Percentiles rank a stretch among this genome's conserved stretches.
Conservation (phyloP, 352 stramenopile species). For the Pythium utonaiense region DNA sequence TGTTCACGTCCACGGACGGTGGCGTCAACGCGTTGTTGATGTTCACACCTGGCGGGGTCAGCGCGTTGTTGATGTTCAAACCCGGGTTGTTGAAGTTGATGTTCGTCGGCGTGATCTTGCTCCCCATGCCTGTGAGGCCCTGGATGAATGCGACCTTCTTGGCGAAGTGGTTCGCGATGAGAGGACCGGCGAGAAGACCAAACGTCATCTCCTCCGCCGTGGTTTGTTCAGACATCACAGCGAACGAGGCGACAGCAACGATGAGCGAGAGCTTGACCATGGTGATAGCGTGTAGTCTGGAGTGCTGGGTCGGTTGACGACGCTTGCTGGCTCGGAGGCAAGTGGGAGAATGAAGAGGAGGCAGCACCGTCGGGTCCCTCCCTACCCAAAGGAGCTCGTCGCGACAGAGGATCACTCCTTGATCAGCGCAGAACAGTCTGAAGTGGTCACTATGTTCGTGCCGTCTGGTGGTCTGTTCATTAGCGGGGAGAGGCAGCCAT, state of each 20-base stretch:
- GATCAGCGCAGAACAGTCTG: background rate
- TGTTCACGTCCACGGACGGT: conserved; percentile 4
- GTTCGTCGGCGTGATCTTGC: background rate
- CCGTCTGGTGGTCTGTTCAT: background rate
- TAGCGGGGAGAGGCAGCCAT: background rate
- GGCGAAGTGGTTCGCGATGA: conserved; percentile 8
- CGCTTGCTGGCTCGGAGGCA: background rate
- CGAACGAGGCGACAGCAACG: background rate
- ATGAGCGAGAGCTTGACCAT: conserved; percentile 6
- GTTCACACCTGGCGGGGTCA: background rate
- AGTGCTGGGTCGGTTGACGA: background rate
- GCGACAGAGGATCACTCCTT: background rate
- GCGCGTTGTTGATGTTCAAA: background rate
- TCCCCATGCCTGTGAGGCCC: background rate
- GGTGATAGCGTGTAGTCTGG: background rate
- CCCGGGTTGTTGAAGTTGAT: conserved; percentile 4
- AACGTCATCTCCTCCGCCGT: conserved; percentile 8
- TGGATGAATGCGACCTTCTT: conserved; percentile 5
- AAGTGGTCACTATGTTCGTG: background rate
- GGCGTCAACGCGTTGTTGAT: background rate
- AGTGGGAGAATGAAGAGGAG: background rate
- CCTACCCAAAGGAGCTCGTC: background rate
- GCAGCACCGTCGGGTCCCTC: no score
- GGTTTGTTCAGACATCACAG: background rate
- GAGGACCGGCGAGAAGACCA: background rate